Base-by-base conservation (phyloP, 176 grass and related monocot genomes). In the Zoysia pacifica region DNA sequence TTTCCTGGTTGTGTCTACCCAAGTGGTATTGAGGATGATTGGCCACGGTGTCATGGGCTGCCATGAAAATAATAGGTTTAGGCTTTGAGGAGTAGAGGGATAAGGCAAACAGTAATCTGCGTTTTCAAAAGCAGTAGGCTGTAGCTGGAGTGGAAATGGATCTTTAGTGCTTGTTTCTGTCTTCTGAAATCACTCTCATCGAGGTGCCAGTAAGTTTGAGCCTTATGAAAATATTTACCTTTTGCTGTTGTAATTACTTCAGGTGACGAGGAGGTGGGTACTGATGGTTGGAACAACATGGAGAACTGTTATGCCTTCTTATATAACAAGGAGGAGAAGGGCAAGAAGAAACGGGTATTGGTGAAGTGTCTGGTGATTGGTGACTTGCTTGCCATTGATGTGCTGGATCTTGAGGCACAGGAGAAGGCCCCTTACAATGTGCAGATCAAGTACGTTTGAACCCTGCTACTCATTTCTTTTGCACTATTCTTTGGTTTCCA, bases 201-300 rank as follows among this genome's bases (percentile, higher is more conserved):
- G 28, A 28, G 28, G 28, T 28, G 28, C 28, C 28, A 28, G 28
- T 28, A 28, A 28, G 28, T 54, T 78, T 83, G 15, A 7, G 61
- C 28, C 50, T 48, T 15, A 36, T 6, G 0, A 67, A 11, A 45
- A 67, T 44, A 49, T 44, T 44, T 70, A 2, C 72, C 9, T 56
- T 81, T 11, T 46, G 8, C 15, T 53, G 38, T 65, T 58, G 16
- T 52, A 43, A 37, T 64, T 18, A 14, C 73, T 85, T 62, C 69
- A 91, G 91, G 55, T 5, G 78, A 86, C 0, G 90, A 99, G 43
- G 96, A 95, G 43, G 88, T 99, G 42, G 90, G 72, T 5, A 83
- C 83, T 5, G 91, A 97, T 76, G 91, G 96, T 44, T 99, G 96
- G 96, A 91, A 93, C 56, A 75, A 44, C 59, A 77, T 91, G 81